These are phyloP conservation scores for Leccinum rimulosum DNA, from an alignment of 768 basidiomycete species.

Conservation along the genomic window DNA sequence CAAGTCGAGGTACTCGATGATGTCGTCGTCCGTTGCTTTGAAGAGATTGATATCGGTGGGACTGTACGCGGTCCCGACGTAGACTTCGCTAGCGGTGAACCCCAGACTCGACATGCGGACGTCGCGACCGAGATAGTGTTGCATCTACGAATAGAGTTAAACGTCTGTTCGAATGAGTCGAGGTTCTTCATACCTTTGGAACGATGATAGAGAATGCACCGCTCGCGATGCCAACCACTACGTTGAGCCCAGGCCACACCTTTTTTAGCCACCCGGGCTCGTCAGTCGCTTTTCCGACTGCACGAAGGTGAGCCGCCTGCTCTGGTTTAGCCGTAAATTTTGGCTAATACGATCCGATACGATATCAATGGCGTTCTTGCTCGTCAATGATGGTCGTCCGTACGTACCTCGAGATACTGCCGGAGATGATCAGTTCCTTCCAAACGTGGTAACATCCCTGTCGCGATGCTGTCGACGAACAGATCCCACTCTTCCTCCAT, in stretches of 20 bases:
- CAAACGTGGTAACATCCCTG: slow-evolving; percentile 15
- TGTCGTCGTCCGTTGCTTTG: slow-evolving; percentile 15
- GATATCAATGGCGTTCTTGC: background rate
- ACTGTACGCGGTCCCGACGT: slow-evolving; percentile 14
- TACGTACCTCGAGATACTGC: slow-evolving; percentile 18
- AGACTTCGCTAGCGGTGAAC: slow-evolving; percentile 17
- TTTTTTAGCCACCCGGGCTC: slow-evolving; percentile 17
- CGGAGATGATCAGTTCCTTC: slow-evolving; percentile 17
- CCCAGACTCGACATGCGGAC: slow-evolving; percentile 16
- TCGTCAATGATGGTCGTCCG: too few species aligned
- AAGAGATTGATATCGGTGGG: slow-evolving; percentile 12
- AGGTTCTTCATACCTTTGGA: slow-evolving; percentile 9
- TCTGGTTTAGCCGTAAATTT: slow-evolving; percentile 12
- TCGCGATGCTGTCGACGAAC: slow-evolving; percentile 14
- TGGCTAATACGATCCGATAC: slow-evolving; percentile 5
- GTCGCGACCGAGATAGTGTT: slow-evolving; percentile 13
- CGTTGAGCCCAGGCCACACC: slow-evolving; percentile 14
- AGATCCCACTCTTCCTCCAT: slow-evolving; percentile 23
- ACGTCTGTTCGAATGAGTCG: background rate
- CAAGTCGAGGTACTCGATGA: slow-evolving; percentile 13
- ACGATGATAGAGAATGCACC: slow-evolving; percentile 14
- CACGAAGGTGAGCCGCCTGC: slow-evolving; percentile 16
- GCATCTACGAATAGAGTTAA: slow-evolving; percentile 6
- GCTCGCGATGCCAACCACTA: slow-evolving; percentile 18
- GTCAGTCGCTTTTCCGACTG: slow-evolving; percentile 10